Percentiles rank a stretch among this genome's conserved stretches.
Conservation (phyloP, 2,329 filamentous ascomycete genomes). For the Exophiala mesophila region DNA sequence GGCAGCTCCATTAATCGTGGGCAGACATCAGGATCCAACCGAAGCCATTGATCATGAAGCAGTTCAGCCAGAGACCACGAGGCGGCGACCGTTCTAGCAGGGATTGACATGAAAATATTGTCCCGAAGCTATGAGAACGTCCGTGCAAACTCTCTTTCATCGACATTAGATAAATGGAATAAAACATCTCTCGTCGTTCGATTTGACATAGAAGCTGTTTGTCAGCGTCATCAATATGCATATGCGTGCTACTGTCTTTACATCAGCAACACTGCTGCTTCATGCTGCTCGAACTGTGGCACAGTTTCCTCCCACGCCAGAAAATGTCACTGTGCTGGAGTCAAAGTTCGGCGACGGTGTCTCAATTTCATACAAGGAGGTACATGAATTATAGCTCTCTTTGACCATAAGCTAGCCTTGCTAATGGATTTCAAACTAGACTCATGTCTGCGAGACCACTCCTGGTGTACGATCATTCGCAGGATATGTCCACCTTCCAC, state of each 20-base stretch:
- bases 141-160: too few species aligned
- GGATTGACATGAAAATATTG: too few species aligned
- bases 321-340: constrained; percentile 38
- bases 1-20: too few species aligned
- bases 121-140: too few species aligned
- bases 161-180: too few species aligned
- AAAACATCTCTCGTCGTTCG: too few species aligned
- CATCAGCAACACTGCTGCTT: neutral
- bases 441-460: constrained; percentile 53
- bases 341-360: constrained; percentile 42
- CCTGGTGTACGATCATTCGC: constrained; percentile 52
- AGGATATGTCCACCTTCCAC: constrained; percentile 55
- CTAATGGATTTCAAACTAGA: constrained; percentile 28
- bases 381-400: constrained; percentile 16
- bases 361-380: constrained; percentile 44
- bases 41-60: too few species aligned
- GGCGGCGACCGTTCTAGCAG: too few species aligned
- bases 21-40: too few species aligned
- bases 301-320: constrained; percentile 39
- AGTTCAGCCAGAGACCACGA: too few species aligned
- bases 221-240: too few species aligned
- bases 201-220: too few species aligned
- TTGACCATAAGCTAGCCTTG: neutral
- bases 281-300: neutral
- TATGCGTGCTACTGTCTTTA: neutral